Base-by-base conservation (phyloP, 2,329 filamentous ascomycete genomes). In the Xylaria sp. region DNA sequence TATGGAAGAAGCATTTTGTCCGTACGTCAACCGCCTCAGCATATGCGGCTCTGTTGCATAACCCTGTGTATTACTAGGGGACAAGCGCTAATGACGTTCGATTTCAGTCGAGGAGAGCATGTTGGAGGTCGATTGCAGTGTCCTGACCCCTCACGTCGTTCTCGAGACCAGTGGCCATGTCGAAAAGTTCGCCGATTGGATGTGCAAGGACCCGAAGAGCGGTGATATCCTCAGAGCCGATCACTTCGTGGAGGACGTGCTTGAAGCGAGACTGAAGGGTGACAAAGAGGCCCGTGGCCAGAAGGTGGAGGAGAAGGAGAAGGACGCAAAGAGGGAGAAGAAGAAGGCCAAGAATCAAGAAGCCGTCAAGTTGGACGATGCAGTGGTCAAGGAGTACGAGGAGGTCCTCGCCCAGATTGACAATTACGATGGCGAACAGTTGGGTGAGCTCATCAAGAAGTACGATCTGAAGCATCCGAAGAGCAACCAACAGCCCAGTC, bases 121-220 rank as follows among this genome's bases (percentile, higher is more conserved):
- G 91, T 85, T 96, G 63, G 91, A 96, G 78, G 86, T 96, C 62
- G 92, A 96, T 77, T 96, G 91, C 78, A 94, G 90, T 38, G 94
- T 93, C 76, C 76, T 99, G 69, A 99, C 94, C 39, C 94, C 94
- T 29, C 86, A 94, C 68, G 90, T 94, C 44, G 91, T 99, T 37
- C 84, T 99, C 69, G 96, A 97, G 83, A 96, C 93, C 49, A 90
- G 86, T 72, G 94, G 94, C 61, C 94, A 99, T 77, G 94, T 97
- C 62, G 93, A 97, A 74, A 96, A 96, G 76, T 97, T 97, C 70
- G 90, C 91, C 74, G 93, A 97, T 74, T 97, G 90, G 91, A 97
- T 97, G 92, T 96, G 91, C 86, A 96, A 96, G 76, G 94, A 99
- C 74, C 91, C 93, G 60, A 95, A 96, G 82, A 96, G 89, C 67